Evolutionary conservation across 768 basidiomycete species (phyloP), one percentile per base, ranked within the genome.

Genomic region (Epithele typhae): DNA sequence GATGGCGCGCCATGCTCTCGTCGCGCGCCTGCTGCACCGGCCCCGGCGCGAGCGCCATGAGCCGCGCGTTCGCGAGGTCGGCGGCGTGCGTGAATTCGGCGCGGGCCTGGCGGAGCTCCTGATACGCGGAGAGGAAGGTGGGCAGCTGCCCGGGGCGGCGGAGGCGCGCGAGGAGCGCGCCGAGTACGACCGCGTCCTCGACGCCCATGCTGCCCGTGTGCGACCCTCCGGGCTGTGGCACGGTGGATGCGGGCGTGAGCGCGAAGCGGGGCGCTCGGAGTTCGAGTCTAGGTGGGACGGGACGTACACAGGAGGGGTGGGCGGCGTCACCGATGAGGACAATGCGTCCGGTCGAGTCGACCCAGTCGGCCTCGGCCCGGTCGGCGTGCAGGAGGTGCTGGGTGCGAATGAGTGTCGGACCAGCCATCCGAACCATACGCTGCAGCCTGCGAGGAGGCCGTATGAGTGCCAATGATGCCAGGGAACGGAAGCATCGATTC

Each of bases 181-280:
- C 79, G 15, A 84, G 61, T 4, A 77, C 74, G 45, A 79, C 77
- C 0, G 81, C 79, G 52, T 84, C 84, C 63, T 86, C 83, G 18
- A 84, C 65, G 4, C 69, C 70, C 45, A 82, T 67, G 10, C 73
- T 72, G 1, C 74, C 68, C 21, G 70, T 69, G 57, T 82, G 76
- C 24, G 73, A 69, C 1, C 73, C 74, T 25, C 73, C 71, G n/a
- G 79, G 79, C 81, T 82, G 48, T 7, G 22, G 38, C 22, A n/a
- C 15, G 8, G 44, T 55, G 52, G 41, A 37, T 15, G 25, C 27
- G 25, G 32, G 12, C 14, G 19, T 39, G 27, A n/a, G 12, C 43
- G 25, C 32, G n/a, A n/a, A n/a, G n/a, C n/a, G n/a, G n/a, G n/a
- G n/a, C n/a, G n/a, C n/a, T n/a, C n/a, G 41, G 27, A 21, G 21